Conservation (phyloP, 805 yeast genomes). For the Barnettozyma populi region DNA sequence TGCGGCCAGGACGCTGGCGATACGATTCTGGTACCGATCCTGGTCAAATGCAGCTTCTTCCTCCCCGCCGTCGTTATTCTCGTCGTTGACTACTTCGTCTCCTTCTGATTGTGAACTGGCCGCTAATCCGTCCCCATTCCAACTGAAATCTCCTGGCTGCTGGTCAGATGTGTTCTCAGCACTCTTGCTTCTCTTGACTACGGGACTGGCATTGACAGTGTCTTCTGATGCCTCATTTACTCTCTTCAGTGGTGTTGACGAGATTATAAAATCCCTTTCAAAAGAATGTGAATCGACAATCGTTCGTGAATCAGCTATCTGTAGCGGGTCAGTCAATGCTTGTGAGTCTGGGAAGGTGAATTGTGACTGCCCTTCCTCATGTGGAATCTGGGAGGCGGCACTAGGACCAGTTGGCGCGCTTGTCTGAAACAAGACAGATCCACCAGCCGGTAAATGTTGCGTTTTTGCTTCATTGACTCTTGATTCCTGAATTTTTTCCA, state of each 20-base stretch:
- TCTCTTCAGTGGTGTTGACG: background rate
- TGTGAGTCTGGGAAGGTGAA: background rate
- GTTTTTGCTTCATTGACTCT: background rate
- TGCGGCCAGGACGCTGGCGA: background rate
- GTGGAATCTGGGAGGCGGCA: background rate
- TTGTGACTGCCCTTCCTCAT: background rate
- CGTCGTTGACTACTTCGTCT: background rate
- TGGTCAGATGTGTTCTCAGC: background rate
- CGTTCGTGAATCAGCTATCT: background rate
- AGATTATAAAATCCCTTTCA: background rate
- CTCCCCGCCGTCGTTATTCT: background rate
- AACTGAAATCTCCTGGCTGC: background rate
- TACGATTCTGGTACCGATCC: background rate
- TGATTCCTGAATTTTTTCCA: background rate
- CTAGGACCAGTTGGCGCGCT: background rate
- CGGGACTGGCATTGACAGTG: background rate
- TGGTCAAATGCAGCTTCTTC: background rate
- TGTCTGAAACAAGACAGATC: background rate
- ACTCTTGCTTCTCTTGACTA: background rate
- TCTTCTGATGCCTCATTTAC: background rate
- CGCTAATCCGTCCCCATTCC: background rate
- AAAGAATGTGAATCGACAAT: background rate
- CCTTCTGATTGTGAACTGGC: background rate
- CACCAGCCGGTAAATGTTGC: background rate
- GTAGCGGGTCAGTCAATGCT: background rate